A percentile compares a stretch with the other conserved stretches of the same genome.
Evolutionary conservation across 768 basidiomycete species (phyloP).

Genomic region (Tylopilus plumbeoviolaceoides): DNA sequence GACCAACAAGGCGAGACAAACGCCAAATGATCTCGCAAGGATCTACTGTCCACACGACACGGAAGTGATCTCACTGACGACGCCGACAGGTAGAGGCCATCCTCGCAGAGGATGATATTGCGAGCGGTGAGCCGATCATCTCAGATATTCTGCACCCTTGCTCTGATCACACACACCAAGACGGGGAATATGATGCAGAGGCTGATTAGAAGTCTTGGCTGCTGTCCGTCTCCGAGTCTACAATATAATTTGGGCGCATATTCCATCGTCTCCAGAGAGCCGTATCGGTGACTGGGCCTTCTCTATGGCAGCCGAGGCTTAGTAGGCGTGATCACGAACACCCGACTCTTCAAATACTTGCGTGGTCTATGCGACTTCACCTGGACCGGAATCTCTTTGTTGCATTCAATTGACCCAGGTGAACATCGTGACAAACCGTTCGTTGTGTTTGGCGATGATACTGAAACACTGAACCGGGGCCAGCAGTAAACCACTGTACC

Average conservation of each 20-base stretch:
- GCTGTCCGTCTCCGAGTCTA: not conserved
- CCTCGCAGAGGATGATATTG: slow-evolving; percentile 16
- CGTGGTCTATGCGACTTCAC: no score
- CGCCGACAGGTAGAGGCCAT: slow-evolving; percentile 9
- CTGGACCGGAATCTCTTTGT: no score
- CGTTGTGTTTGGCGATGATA: no score
- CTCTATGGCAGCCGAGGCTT: not conserved
- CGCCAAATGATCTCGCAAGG: slow-evolving; percentile 20
- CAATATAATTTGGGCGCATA: not conserved
- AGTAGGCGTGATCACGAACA: not conserved
- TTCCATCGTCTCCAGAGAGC: not conserved
- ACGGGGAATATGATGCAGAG: not conserved
- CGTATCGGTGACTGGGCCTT: not conserved
- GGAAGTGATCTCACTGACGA: slow-evolving; percentile 16
- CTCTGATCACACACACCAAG: slow-evolving; percentile 6
- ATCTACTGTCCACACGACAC: slow-evolving; percentile 21
- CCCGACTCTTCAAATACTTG: no score
- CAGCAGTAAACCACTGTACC: no score
- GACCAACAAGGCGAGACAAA: slow-evolving; percentile 26
- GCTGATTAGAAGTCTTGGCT: not conserved
- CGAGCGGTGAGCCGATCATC: slow-evolving; percentile 11
- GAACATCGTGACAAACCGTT: no score
- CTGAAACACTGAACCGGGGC: no score
- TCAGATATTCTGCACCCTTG: not conserved
- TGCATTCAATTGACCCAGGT: no score